Evolutionary conservation across 2,329 filamentous ascomycete species (phyloP).

Genomic region (Metarhizium brunneum): DNA sequence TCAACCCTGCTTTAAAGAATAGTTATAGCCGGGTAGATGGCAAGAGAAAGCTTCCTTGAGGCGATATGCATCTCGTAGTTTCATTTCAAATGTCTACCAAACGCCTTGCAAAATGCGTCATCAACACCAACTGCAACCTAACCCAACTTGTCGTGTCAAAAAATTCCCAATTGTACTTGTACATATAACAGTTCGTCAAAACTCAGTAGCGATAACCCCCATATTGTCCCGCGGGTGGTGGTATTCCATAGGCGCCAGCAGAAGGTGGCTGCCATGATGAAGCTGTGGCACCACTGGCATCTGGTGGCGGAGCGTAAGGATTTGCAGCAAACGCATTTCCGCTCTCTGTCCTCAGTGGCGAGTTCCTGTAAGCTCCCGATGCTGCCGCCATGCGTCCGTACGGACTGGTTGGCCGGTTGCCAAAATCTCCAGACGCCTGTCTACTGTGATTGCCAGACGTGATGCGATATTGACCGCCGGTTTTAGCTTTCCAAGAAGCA

Average conservation of each 20-base stretch:
- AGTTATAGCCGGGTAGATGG: neutral
- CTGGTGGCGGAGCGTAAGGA: conserved; percentile 19
- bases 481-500: conserved; percentile 41
- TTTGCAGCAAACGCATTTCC: conserved; percentile 17
- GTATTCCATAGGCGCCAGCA: conserved; percentile 20
- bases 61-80: neutral
- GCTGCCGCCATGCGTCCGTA: conserved; percentile 33
- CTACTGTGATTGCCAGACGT: conserved; percentile 27
- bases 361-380: conserved; percentile 39
- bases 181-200: neutral
- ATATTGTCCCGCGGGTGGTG: conserved; percentile 23
- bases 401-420: conserved; percentile 36
- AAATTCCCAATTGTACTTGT: neutral
- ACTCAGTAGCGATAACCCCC: conserved; percentile 25
- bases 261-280: conserved; percentile 19
- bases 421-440: conserved; percentile 34
- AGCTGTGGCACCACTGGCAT: conserved; percentile 13
- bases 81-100: conserved; percentile 9
- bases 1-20: neutral
- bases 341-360: conserved; percentile 39
- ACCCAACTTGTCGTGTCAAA: conserved; percentile 1
- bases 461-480: conserved; percentile 25
- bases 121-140: conserved; percentile 2
- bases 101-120: conserved; percentile 15
- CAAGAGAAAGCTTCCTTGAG: neutral